Evolutionary conservation across 2,329 filamentous ascomycete genomes (phyloP).

Genomic region (Ambrosiella xylebori): DNA sequence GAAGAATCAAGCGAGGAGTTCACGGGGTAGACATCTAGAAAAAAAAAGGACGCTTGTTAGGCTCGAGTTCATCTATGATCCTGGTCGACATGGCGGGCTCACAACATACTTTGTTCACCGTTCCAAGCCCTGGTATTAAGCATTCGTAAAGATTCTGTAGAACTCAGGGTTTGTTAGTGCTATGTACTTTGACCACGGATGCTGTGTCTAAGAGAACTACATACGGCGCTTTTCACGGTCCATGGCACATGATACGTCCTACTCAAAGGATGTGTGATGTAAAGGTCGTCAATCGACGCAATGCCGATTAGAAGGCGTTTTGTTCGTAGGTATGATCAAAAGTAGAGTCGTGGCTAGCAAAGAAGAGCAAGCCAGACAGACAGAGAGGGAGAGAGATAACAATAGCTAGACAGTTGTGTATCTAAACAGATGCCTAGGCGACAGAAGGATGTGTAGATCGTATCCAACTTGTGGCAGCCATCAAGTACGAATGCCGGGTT

Average conservation of each 20-base stretch:
- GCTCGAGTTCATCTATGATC: background rate
- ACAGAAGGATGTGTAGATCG: background rate
- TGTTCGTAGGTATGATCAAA: background rate
- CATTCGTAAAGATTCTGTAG: constrained; percentile 42
- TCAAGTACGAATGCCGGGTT: constrained; percentile 12
- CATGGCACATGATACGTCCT: constrained; percentile 13
- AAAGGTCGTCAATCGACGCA: background rate
- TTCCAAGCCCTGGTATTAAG: constrained; percentile 79
- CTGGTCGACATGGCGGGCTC: background rate
- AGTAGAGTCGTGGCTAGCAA: background rate
- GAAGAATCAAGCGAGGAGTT: constrained; percentile 76
- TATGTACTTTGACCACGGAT: constrained; percentile 33
- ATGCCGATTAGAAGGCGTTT: background rate
- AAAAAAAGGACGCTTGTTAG: background rate
- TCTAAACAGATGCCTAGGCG: background rate
- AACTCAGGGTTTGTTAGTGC: constrained; percentile 29
- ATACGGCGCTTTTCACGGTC: constrained; percentile 13
- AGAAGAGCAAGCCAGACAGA: background rate
- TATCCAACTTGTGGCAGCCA: constrained; percentile 4
- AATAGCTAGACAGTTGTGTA: background rate
- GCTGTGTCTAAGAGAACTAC: background rate
- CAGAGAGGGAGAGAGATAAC: background rate
- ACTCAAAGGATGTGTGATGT: background rate
- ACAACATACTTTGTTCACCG: constrained; percentile 57
- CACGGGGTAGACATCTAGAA: constrained; percentile 57